phyloP scores from a whole-genome alignment of 2,329 filamentous ascomycete species.

The Aureobasidium zeae region DNA sequence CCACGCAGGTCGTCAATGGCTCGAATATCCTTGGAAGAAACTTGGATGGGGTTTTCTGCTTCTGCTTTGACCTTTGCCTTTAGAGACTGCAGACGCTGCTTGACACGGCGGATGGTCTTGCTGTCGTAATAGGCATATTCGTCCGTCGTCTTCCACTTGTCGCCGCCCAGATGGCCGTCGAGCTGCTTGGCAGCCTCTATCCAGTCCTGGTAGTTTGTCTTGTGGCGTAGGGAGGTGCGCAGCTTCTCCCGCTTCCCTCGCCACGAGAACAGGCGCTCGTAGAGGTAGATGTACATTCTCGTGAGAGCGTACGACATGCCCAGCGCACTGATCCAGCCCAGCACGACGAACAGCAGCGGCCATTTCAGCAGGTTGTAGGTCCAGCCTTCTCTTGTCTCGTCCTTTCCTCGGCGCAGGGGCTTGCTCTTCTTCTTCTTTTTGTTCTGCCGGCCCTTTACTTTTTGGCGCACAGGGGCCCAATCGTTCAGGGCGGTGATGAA shows the following conservation, averaged over 20 bases:
- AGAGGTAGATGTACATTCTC: constrained; percentile 79
- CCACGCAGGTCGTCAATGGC: constrained; percentile 66
- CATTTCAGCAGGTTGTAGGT: constrained; percentile 85
- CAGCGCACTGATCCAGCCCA: constrained; percentile 70
- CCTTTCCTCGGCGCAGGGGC: constrained; percentile 48
- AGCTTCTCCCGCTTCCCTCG: constrained; percentile 66
- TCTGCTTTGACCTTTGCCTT: constrained; percentile 47
- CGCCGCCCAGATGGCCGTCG: constrained; percentile 71
- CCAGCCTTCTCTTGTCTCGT: constrained; percentile 91
- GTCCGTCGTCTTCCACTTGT: constrained; percentile 67
- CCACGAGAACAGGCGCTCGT: constrained; percentile 89
- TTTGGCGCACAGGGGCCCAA: constrained; percentile 82
- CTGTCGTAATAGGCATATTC: constrained; percentile 76
- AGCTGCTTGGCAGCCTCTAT: constrained; percentile 66
- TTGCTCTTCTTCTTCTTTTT: constrained; percentile 28
- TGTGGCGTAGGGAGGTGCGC: constrained; percentile 59
- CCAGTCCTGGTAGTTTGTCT: constrained; percentile 76
- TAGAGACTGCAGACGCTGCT: constrained; percentile 61
- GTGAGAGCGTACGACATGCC: constrained; percentile 68
- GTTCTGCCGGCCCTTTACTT: constrained; percentile 43
- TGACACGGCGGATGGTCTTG: constrained; percentile 68
- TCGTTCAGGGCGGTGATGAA: constrained; percentile 90
- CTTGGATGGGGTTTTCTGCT: constrained; percentile 31
- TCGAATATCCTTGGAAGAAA: constrained; percentile 31
- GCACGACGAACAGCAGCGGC: constrained; percentile 73